A percentile compares a stretch with the other conserved stretches of the same genome.
These are phyloP conservation scores for Dothistroma septosporum DNA, from an alignment of 2,329 filamentous ascomycete genomes.

Conservation along the genomic window DNA sequence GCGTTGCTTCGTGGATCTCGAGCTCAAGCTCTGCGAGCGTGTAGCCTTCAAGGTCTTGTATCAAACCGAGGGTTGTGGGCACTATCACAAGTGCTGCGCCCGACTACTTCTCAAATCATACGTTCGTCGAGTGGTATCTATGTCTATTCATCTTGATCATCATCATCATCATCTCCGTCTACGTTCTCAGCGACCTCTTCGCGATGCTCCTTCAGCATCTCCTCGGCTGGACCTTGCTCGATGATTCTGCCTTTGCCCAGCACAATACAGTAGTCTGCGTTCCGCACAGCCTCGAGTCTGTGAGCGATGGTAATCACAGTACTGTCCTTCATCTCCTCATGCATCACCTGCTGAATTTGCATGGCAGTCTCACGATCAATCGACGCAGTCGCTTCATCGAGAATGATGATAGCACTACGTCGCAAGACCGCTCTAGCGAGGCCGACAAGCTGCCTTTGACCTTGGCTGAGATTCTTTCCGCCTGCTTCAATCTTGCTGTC, in stretches of 20 bases:
- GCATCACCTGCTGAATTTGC: constrained; percentile 52
- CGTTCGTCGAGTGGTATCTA: neutral
- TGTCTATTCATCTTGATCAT: neutral
- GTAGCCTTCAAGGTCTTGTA: too few relatives aligned
- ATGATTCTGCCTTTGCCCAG: constrained; percentile 50
- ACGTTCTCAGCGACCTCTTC: constrained; percentile 14
- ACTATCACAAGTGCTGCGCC: neutral
- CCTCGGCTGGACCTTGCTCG: constrained; percentile 34
- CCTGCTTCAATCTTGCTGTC: constrained; percentile 56
- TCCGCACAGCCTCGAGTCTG: constrained; percentile 58
- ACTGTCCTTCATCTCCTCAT: constrained; percentile 54
- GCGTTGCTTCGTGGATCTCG: neutral
- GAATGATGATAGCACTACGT: constrained; percentile 58
- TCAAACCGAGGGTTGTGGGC: too few relatives aligned
- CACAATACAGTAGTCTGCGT: constrained; percentile 54
- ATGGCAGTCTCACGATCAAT: constrained; percentile 60
- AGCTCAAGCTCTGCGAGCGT: neutral
- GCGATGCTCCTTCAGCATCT: constrained; percentile 26
- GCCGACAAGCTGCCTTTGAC: constrained; percentile 62
- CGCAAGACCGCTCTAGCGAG: constrained; percentile 60
- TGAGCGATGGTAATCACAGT: constrained; percentile 65
- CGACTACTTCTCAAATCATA: neutral
- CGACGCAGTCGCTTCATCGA: constrained; percentile 64
- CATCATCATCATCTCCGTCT: constrained; percentile 6
- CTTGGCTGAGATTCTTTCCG: constrained; percentile 60